A percentile compares a stretch with the other conserved stretches of the same genome.
phyloP scores from a whole-genome alignment of 2,329 filamentous ascomycete species.

The Aphanocladium album region DNA sequence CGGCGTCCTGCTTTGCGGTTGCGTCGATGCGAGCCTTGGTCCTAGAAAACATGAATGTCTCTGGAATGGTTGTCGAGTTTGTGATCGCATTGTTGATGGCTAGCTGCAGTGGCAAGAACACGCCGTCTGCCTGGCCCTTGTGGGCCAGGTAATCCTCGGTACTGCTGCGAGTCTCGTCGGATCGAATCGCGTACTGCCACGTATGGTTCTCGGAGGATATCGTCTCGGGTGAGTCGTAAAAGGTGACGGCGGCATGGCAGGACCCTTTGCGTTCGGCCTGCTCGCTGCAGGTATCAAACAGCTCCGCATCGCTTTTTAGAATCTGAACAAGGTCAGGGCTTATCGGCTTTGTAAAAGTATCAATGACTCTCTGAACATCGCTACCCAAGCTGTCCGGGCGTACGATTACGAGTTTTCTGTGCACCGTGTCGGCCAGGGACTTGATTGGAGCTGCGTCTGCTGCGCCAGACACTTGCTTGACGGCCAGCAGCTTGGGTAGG shows the following conservation, averaged over 20 bases:
- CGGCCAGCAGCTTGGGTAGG: slow-evolving; percentile 21
- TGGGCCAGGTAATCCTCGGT: slow-evolving; percentile 40
- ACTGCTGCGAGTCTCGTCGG: slow-evolving; percentile 24
- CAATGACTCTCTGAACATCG: slow-evolving; percentile 23
- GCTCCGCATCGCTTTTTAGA: slow-evolving; percentile 17
- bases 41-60: slow-evolving; percentile 19
- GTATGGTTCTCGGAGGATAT: slow-evolving; percentile 14
- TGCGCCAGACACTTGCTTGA: slow-evolving; percentile 16
- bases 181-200: slow-evolving; percentile 26
- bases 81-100: slow-evolving; percentile 32
- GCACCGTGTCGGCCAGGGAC: slow-evolving; percentile 17
- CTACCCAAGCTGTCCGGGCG: slow-evolving; percentile 18
- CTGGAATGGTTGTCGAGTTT: slow-evolving; percentile 15
- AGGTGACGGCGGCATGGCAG: slow-evolving; percentile 26
- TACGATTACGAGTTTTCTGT: slow-evolving; percentile 23
- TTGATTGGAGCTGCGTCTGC: slow-evolving; percentile 19
- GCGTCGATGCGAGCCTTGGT: not conserved
- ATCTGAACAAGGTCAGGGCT: slow-evolving; percentile 15
- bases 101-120: slow-evolving; percentile 24
- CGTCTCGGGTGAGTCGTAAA: slow-evolving; percentile 26
- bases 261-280: slow-evolving; percentile 18
- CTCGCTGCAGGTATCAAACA: slow-evolving; percentile 19
- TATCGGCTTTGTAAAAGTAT: slow-evolving; percentile 21
- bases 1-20: not conserved
- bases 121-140: slow-evolving; percentile 13